Percentiles rank a stretch among this genome's conserved stretches.
phyloP scores from a whole-genome alignment of 129 eudicot species.

The Pseudognaphalium luteoalbum region DNA sequence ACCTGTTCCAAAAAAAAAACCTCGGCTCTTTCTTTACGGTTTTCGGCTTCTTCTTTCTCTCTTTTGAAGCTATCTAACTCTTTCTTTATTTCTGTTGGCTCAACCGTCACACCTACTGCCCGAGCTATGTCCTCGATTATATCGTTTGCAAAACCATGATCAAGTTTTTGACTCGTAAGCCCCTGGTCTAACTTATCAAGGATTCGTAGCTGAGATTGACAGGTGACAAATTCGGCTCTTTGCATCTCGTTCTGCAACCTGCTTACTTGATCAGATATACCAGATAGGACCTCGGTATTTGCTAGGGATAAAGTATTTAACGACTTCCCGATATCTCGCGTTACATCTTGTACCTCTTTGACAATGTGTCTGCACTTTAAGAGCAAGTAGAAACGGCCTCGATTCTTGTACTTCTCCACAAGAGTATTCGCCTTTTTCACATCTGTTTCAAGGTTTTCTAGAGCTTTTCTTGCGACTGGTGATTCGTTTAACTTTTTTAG shows the following conservation, averaged over 20 bases:
- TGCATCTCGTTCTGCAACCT: constrained; percentile 62
- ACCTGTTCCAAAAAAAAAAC: constrained; percentile 59
- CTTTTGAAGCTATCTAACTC: constrained; percentile 51
- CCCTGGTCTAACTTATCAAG: constrained; percentile 54
- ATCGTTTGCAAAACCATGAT: constrained; percentile 54
- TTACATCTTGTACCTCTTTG: constrained; percentile 62
- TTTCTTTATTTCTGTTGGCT: constrained; percentile 52
- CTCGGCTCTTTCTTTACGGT: constrained; percentile 65
- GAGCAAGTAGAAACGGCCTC: constrained; percentile 58
- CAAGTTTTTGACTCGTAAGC: constrained; percentile 41
- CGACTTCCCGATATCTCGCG: constrained; percentile 56
- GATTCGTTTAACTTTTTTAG: constrained; percentile 47
- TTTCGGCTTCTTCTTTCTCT: constrained; percentile 65
- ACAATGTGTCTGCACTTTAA: constrained; percentile 61
- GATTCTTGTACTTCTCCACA: constrained; percentile 54
- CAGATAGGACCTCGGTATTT: constrained; percentile 45
- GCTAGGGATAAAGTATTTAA: constrained; percentile 48
- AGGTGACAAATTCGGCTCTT: constrained; percentile 49
- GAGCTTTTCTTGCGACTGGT: constrained; percentile 50
- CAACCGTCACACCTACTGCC: constrained; percentile 55
- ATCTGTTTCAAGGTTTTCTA: constrained; percentile 58
- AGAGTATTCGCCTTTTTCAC: constrained; percentile 52
- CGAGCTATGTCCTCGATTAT: constrained; percentile 54
- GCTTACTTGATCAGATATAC: constrained; percentile 51
- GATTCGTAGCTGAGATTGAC: constrained; percentile 45